A percentile compares a stretch with the other conserved stretches of the same genome.
Evolutionary conservation across 352 stramenopile genomes (phyloP).

Genomic region (Pythium grandisporangium): DNA sequence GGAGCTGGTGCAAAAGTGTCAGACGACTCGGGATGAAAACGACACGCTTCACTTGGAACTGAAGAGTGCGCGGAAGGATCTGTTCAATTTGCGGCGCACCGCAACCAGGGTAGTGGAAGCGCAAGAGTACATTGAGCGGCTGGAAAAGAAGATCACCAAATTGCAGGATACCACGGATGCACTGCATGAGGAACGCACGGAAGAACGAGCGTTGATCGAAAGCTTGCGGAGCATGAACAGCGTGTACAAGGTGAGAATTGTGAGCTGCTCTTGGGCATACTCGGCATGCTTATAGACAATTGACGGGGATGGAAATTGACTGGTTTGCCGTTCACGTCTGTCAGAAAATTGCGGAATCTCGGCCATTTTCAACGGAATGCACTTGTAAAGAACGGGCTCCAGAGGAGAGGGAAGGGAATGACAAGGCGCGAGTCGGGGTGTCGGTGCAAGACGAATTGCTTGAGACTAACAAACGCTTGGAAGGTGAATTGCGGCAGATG

Average conservation of each 20-base stretch:
- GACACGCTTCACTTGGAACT: conserved; percentile 28
- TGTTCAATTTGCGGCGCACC: conserved; percentile 34
- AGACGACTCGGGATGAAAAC: conserved; percentile 30
- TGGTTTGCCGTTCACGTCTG: no score
- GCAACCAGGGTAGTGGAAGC: conserved; percentile 24
- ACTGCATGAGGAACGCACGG: conserved; percentile 49
- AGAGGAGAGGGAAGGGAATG: no score
- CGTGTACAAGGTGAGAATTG: conserved; percentile 12
- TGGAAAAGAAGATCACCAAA: conserved; percentile 52
- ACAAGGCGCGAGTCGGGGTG: conserved; percentile 3
- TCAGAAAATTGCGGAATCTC: conserved; percentile 23
- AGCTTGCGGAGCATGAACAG: conserved; percentile 26
- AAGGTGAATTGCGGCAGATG: conserved; percentile 8
- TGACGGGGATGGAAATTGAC: no score
- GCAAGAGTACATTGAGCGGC: conserved; percentile 27
- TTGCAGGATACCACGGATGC: conserved; percentile 42
- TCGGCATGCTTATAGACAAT: no score
- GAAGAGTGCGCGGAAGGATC: conserved; percentile 50
- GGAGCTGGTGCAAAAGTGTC: conserved; percentile 34
- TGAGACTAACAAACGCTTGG: conserved; percentile 10
- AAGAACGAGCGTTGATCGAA: conserved; percentile 53
- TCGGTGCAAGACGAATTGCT: conserved; percentile 13
- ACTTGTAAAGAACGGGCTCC: conserved; percentile 5
- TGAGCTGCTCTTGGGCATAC: no score
- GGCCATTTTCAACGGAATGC: conserved; percentile 19